A percentile compares a stretch with the other conserved stretches of the same genome.
Evolutionary conservation across 2,329 filamentous ascomycete genomes (phyloP).

Genomic region (Myrmaecium sp.): DNA sequence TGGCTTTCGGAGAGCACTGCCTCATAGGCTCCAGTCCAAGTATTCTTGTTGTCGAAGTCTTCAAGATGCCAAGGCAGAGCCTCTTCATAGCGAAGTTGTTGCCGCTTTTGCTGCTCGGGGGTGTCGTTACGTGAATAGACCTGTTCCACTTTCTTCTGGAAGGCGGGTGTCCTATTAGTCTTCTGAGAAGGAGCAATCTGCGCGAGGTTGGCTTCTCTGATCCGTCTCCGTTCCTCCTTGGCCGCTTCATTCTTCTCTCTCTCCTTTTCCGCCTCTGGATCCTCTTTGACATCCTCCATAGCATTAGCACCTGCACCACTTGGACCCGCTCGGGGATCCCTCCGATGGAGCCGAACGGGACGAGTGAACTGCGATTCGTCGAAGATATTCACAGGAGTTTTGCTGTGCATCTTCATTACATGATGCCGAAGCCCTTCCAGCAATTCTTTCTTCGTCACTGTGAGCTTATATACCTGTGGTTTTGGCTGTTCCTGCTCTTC

Average conservation of each 20-base stretch:
- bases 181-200: conserved; percentile 77
- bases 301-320: conserved; percentile 20
- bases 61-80: conserved; percentile 93
- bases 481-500: background rate
- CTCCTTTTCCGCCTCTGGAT: conserved; percentile 48
- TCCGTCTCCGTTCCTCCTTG: conserved; percentile 65
- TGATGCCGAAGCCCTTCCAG: conserved; percentile 72
- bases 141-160: conserved; percentile 68
- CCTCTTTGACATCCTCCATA: conserved; percentile 42
- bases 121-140: conserved; percentile 68
- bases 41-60: conserved; percentile 88
- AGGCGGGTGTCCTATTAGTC: conserved; percentile 49
- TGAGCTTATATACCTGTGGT: too few species aligned
- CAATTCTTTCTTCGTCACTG: conserved; percentile 64
- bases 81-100: conserved; percentile 69
- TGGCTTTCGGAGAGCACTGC: conserved; percentile 67
- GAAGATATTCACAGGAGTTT: conserved; percentile 45
- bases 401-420: conserved; percentile 62
- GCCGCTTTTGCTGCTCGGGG: conserved; percentile 50
- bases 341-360: conserved; percentile 75
- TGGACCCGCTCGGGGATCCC: conserved; percentile 57
- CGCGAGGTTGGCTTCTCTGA: conserved; percentile 72
- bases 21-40: conserved; percentile 85
- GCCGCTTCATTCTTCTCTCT: conserved; percentile 39
- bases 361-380: conserved; percentile 73